Evolutionary conservation across 1,284 basidiomycete genomes (phyloP).

Genomic region (Trametes versicolor): DNA sequence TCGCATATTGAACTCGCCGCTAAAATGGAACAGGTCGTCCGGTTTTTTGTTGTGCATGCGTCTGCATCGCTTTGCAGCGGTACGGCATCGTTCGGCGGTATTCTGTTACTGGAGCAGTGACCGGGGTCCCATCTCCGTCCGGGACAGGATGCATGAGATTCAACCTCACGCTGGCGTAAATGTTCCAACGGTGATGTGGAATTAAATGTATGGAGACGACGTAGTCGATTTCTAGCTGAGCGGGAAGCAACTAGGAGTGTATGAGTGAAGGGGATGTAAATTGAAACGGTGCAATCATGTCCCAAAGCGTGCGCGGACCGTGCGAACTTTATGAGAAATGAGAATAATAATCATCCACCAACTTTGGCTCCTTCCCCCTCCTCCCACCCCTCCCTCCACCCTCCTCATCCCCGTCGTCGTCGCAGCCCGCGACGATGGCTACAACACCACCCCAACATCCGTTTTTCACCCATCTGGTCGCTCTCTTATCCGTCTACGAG

Average conservation of each 20-base stretch:
- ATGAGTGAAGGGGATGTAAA: not conserved
- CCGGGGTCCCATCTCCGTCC: too few relatives aligned
- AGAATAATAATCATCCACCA: slow-evolving; percentile 30
- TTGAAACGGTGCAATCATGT: not conserved
- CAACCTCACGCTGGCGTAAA: too few relatives aligned
- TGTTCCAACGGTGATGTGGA: too few relatives aligned
- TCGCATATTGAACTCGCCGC: too few relatives aligned
- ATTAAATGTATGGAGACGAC: too few relatives aligned
- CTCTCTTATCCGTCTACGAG: slow-evolving; percentile 52
- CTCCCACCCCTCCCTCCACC: slow-evolving; percentile 22
- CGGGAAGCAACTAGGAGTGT: not conserved
- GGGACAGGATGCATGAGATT: too few relatives aligned
- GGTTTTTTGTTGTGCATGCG: too few relatives aligned
- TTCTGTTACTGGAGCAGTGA: too few relatives aligned
- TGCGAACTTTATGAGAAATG: not conserved
- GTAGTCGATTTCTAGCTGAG: not conserved
- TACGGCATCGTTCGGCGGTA: too few relatives aligned
- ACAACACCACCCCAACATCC: slow-evolving; percentile 42
- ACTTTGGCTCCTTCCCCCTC: slow-evolving; percentile 20
- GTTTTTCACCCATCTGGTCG: slow-evolving; percentile 51
- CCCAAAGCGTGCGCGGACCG: not conserved
- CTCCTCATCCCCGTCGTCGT: slow-evolving; percentile 29
- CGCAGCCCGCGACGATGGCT: slow-evolving; percentile 40
- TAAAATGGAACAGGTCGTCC: too few relatives aligned
- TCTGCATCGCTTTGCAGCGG: too few relatives aligned